Percentiles rank a stretch among this genome's conserved stretches.
These are phyloP conservation scores for Rhododendron molle DNA, from an alignment of 148 eudicot species.

Conservation along the genomic window DNA sequence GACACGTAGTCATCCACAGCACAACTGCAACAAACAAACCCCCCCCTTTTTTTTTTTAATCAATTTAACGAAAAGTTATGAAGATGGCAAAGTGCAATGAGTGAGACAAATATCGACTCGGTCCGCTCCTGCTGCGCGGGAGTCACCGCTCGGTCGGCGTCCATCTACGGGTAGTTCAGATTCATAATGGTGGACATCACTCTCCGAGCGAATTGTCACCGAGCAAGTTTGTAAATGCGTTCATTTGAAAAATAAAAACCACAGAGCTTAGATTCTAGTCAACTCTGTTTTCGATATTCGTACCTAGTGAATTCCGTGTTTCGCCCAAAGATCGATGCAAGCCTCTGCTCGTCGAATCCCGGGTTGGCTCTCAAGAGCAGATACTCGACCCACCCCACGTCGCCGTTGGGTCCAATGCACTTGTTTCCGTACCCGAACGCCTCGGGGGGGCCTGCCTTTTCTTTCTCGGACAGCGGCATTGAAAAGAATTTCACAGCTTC, in stretches of 20 bases:
- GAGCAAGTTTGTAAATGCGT: not conserved
- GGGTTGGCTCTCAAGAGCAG: slow-evolving; percentile 33
- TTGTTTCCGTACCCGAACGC: slow-evolving; percentile 60
- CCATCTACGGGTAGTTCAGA: no score
- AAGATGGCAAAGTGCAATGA: not conserved
- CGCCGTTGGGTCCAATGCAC: slow-evolving; percentile 50
- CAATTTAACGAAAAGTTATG: not conserved
- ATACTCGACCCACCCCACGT: slow-evolving; percentile 55
- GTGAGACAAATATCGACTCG: no score
- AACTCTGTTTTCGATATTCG: not conserved
- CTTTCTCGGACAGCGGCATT: slow-evolving; percentile 31
- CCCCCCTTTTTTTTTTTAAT: not conserved
- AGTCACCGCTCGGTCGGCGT: no score
- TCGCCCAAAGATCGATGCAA: slow-evolving; percentile 20
- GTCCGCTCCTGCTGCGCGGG: no score
- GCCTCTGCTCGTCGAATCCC: slow-evolving; percentile 18
- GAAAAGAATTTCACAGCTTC: slow-evolving; percentile 47
- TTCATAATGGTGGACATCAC: no score
- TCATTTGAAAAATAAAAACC: not conserved
- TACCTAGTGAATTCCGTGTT: slow-evolving; percentile 31
- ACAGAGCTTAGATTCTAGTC: not conserved
- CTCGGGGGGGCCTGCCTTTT: slow-evolving; percentile 32
- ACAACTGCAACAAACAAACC: slow-evolving; percentile 13
- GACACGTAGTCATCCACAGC: slow-evolving; percentile 34
- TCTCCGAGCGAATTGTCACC: not conserved